Percentiles rank a stretch among this genome's conserved stretches.
phyloP scores from a whole-genome alignment of 805 yeast genomes.

The Lipomyces yamanashiensis region DNA sequence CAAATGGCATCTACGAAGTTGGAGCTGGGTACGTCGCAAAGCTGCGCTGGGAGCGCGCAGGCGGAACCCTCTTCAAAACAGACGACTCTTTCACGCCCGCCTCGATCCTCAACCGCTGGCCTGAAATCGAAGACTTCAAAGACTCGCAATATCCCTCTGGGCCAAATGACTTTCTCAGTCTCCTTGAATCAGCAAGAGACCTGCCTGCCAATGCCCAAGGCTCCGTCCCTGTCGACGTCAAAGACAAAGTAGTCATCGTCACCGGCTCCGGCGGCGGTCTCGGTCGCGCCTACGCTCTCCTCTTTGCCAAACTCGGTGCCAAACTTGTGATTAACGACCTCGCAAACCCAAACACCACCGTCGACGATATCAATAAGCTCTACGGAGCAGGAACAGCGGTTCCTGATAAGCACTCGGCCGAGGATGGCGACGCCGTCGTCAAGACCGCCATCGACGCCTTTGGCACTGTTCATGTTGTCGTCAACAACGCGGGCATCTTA shows the following conservation, averaged over 20 bases:
- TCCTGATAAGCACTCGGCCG: constrained; percentile 82
- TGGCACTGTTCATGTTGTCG: constrained; percentile 82
- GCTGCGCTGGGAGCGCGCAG: constrained; percentile 92
- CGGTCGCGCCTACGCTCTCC: constrained; percentile 86
- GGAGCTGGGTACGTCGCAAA: constrained; percentile 95
- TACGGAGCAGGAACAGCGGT: constrained; percentile 77
- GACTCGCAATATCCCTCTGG: constrained; percentile 69
- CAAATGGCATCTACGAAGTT: constrained; percentile 82
- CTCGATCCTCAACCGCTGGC: constrained; percentile 70
- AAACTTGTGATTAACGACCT: constrained; percentile 94
- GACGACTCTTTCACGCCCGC: constrained; percentile 81
- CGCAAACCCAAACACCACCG: constrained; percentile 70
- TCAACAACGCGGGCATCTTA: constrained; percentile 94
- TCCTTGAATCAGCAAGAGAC: constrained; percentile 57
- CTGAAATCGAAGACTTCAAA: constrained; percentile 66
- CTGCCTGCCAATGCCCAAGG: constrained; percentile 67
- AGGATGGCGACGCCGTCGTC: constrained; percentile 75
- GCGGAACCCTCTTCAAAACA: constrained; percentile 83
- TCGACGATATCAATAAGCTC: constrained; percentile 65
- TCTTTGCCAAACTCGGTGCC: constrained; percentile 90
- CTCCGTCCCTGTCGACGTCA: constrained; percentile 58
- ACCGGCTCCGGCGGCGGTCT: constrained; percentile 97
- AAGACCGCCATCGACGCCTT: constrained; percentile 74
- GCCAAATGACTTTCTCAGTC: constrained; percentile 69
- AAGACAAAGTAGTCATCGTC: constrained; percentile 82